A percentile compares a stretch with the other conserved stretches of the same genome.
These are phyloP conservation scores for Solanum medicagineum DNA, from an alignment of 257 asterid species.

Conservation along the genomic window DNA sequence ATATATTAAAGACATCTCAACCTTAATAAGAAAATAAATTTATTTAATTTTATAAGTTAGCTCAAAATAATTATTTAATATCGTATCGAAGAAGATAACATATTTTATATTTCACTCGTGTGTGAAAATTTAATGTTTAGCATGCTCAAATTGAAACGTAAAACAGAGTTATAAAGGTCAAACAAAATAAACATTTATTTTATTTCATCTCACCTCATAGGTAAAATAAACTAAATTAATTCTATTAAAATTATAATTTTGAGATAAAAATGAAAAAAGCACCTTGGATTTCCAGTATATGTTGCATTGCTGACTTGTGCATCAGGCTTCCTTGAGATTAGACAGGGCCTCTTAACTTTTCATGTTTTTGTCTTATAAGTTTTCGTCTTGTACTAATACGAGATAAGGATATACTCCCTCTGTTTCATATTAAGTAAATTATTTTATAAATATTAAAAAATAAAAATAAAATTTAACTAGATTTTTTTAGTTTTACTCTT, in stretches of 20 bases:
- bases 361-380: background rate
- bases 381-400: background rate
- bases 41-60: background rate
- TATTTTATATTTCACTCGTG: background rate
- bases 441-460: too few species aligned
- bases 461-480: too few species aligned
- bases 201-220: background rate
- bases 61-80: fast-evolving
- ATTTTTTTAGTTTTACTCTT: too few species aligned
- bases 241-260: too few species aligned
- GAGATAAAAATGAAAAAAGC: too few species aligned
- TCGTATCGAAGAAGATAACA: background rate
- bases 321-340: background rate
- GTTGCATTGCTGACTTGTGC: too few species aligned
- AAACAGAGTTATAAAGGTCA: background rate
- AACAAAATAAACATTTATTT: background rate
- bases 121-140: background rate
- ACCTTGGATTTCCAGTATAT: too few species aligned
- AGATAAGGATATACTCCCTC: too few species aligned
- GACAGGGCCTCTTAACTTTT: background rate
- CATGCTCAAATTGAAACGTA: background rate
- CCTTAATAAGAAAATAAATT: background rate
- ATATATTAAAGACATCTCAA: background rate
- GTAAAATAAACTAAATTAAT: too few species aligned
- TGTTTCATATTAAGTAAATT: too few species aligned